Percentiles rank a stretch among this genome's conserved stretches.
phyloP scores from a whole-genome alignment of 768 basidiomycete species.

The Panus rudis region DNA sequence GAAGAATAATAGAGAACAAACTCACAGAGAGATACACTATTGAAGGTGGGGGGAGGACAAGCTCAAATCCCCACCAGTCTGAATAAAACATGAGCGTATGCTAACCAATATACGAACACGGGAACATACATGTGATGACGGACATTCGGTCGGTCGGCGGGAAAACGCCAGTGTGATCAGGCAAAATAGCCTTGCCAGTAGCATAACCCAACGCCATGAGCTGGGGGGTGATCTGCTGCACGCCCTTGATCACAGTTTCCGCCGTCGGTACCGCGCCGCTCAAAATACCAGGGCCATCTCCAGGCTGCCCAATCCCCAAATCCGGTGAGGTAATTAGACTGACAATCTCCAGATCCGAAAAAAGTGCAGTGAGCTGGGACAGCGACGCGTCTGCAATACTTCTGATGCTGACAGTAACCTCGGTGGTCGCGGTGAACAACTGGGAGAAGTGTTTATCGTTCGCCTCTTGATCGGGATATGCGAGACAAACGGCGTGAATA shows the following conservation, averaged over 20 bases:
- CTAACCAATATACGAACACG: not conserved
- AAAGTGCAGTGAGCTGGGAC: constrained; percentile 39
- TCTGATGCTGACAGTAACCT: constrained; percentile 17
- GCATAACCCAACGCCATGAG: constrained; percentile 75
- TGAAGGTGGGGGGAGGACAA: constrained; percentile 68
- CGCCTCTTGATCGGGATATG: constrained; percentile 53
- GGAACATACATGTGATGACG: constrained; percentile 68
- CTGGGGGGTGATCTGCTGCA: constrained; percentile 67
- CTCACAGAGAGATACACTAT: constrained; percentile 52
- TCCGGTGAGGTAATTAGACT: constrained; percentile 54
- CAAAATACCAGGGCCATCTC: constrained; percentile 56
- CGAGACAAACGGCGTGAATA: constrained; percentile 75
- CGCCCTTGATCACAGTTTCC: constrained; percentile 60
- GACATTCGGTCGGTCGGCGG: constrained; percentile 76
- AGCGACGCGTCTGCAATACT: constrained; percentile 43
- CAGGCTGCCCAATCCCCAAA: constrained; percentile 70
- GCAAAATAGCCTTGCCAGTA: constrained; percentile 54
- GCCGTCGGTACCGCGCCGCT: constrained; percentile 74
- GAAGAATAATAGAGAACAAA: constrained; percentile 4
- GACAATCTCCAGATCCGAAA: constrained; percentile 58
- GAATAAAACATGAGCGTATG: constrained; percentile 2
- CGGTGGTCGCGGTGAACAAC: constrained; percentile 19
- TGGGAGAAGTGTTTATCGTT: constrained; percentile 52
- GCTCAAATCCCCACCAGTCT: constrained; percentile 92
- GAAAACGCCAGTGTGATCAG: constrained; percentile 64